Conservation (phyloP, 108 stramenopile species). For the Fistulifera pelliculosa region DNA sequence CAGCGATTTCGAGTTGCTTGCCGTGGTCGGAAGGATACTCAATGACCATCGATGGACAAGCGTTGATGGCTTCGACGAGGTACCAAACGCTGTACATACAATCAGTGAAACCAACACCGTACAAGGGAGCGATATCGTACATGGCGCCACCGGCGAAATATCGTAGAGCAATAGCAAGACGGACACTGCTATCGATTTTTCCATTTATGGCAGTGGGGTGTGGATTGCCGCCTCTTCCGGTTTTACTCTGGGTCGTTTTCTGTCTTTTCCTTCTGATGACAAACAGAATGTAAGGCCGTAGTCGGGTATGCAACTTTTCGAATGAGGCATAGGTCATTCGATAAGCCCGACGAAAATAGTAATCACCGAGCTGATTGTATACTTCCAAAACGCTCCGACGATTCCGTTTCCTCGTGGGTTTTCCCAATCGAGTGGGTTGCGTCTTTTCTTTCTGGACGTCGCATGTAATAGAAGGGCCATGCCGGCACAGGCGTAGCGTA, state of each 20-base stretch:
- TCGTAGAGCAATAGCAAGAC: constrained; percentile 12
- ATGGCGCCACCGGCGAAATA: constrained; percentile 18
- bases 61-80: constrained; percentile 13
- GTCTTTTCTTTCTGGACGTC: no score
- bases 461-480: neutral
- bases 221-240: neutral
- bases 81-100: constrained; percentile 5
- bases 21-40: constrained; percentile 10
- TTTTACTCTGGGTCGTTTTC: neutral
- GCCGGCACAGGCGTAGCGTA: neutral
- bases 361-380: constrained; percentile 6
- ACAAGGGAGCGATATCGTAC: constrained; percentile 7
- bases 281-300: neutral
- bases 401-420: no score
- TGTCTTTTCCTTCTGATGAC: no score
- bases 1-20: constrained; percentile 16
- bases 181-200: constrained; percentile 3
- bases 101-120: constrained; percentile 9
- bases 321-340: constrained; percentile 11
- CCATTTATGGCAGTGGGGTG: constrained; percentile 11
- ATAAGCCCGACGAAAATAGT: constrained; percentile 12
- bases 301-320: neutral
- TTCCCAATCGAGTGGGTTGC: no score
- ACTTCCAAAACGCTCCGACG: neutral
- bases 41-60: constrained; percentile 7